Percentiles rank a stretch among this genome's conserved stretches.
These are phyloP conservation scores for Lepidium aucheri DNA, from an alignment of 345 rosid species.

Conservation along the genomic window DNA sequence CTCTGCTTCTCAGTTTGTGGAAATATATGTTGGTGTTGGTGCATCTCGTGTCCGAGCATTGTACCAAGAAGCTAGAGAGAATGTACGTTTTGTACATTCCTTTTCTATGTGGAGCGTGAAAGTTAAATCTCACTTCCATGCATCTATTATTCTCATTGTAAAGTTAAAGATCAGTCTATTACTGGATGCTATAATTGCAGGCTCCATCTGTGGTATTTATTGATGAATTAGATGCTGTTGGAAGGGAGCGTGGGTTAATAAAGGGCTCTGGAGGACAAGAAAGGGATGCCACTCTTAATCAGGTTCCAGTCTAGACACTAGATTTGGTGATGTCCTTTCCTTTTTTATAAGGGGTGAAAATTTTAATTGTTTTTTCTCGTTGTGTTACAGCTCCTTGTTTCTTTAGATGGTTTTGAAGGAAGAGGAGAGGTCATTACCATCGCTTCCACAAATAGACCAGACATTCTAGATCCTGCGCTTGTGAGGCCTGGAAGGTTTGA, in stretches of 20 bases:
- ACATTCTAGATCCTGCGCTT: conserved; percentile 93
- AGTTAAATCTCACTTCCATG: neutral
- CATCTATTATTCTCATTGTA: neutral
- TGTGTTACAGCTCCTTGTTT: conserved; percentile 70
- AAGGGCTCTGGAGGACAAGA: conserved; percentile 98
- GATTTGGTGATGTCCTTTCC: neutral
- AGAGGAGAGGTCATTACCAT: conserved; percentile 92
- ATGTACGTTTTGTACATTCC: conserved; percentile 33
- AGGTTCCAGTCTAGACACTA: conserved; percentile 39
- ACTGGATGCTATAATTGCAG: conserved; percentile 26
- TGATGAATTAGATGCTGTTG: conserved; percentile 95
- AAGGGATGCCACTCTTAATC: conserved; percentile 96
- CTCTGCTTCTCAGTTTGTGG: conserved; percentile 97
- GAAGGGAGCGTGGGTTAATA: conserved; percentile 91
- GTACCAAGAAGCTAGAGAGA: conserved; percentile 86
- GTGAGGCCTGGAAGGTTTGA: conserved; percentile 93
- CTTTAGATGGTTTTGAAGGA: conserved; percentile 97
- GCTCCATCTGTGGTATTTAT: conserved; percentile 93
- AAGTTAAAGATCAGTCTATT: neutral
- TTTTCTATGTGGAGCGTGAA: neutral
- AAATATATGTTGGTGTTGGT: conserved; percentile 94
- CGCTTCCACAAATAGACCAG: conserved; percentile 94
- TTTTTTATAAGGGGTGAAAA: neutral
- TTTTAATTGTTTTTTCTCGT: neutral
- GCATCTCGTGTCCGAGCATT: conserved; percentile 93